Conservation (phyloP, 2,329 filamentous ascomycete genomes). For the Drechslerella coelobrocha region DNA sequence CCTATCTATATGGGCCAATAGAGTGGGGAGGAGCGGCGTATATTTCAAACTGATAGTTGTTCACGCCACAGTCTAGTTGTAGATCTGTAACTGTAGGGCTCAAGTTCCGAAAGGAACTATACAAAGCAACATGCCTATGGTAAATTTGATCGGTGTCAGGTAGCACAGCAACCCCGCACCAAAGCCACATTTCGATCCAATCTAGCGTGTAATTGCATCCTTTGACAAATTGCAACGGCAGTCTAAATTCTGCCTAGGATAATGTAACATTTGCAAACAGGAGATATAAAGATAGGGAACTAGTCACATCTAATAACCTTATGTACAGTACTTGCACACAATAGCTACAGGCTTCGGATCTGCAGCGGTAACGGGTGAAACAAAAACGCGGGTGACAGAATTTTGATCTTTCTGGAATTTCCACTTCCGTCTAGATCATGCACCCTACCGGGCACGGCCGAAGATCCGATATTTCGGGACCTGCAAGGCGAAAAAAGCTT, state of each 20-base stretch:
- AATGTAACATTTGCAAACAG: background rate
- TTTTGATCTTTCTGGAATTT: conserved; percentile 1
- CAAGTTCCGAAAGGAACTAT: too few species aligned
- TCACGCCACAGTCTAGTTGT: too few species aligned
- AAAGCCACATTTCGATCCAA: background rate
- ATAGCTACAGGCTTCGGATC: background rate
- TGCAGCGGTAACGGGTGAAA: background rate
- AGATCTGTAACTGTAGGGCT: too few species aligned
- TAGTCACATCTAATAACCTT: background rate
- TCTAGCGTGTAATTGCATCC: background rate
- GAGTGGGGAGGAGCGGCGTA: background rate
- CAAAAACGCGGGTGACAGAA: conserved; percentile 13
- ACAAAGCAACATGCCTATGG: too few species aligned
- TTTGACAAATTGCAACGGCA: conserved; percentile 23
- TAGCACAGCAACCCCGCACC: background rate
- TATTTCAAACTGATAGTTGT: background rate
- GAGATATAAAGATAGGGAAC: background rate
- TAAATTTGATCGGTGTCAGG: background rate
- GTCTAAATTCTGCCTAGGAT: conserved; percentile 10
- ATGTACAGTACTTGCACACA: background rate
- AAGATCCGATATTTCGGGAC: conserved; percentile 41
- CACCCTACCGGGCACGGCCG: conserved; percentile 6
- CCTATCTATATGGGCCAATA: background rate
- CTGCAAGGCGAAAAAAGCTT: conserved; percentile 42
- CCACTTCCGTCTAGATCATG: background rate